phyloP scores from a whole-genome alignment of 106 monocot species.

The Agapanthus africanus region DNA sequence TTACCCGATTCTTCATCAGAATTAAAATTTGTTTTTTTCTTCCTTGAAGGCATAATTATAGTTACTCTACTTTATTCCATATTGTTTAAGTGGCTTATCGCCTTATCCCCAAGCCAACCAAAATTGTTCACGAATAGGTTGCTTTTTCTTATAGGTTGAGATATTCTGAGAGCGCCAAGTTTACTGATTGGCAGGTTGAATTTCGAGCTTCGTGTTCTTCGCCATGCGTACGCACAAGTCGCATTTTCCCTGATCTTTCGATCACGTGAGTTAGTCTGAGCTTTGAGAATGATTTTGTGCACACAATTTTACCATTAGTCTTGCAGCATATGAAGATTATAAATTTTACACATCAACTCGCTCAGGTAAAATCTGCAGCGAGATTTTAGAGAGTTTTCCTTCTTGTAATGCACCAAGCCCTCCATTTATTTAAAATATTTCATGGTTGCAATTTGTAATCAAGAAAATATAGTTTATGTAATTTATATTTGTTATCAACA shows the following conservation, averaged over 20 bases:
- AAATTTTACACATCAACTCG: neutral
- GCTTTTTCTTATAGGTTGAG: constrained; percentile 3
- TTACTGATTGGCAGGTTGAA: constrained; percentile 62
- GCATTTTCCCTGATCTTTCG: constrained; percentile 80
- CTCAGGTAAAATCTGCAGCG: neutral
- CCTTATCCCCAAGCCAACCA: neutral
- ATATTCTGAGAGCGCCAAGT: constrained; percentile 11
- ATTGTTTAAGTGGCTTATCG: neutral
- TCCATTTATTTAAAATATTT: neutral
- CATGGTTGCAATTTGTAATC: too few species aligned
- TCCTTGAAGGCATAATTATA: neutral
- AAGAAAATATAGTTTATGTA: too few species aligned
- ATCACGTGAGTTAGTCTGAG: constrained; percentile 36
- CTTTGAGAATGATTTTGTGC: neutral
- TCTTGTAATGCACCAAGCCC: neutral
- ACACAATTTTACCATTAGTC: too few species aligned
- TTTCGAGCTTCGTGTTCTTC: constrained; percentile 60
- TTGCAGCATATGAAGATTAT: neutral
- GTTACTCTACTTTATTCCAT: neutral
- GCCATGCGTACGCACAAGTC: constrained; percentile 59
- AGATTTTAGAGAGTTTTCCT: neutral
- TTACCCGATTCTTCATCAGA: too few species aligned
- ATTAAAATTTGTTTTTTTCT: neutral
- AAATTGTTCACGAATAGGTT: constrained; percentile 3
- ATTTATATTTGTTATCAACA: too few species aligned